Evolutionary conservation across 1,139 yeast genomes (phyloP), one percentile per base, ranked within the genome.

Genomic region (Pichia sorboxylosa): DNA sequence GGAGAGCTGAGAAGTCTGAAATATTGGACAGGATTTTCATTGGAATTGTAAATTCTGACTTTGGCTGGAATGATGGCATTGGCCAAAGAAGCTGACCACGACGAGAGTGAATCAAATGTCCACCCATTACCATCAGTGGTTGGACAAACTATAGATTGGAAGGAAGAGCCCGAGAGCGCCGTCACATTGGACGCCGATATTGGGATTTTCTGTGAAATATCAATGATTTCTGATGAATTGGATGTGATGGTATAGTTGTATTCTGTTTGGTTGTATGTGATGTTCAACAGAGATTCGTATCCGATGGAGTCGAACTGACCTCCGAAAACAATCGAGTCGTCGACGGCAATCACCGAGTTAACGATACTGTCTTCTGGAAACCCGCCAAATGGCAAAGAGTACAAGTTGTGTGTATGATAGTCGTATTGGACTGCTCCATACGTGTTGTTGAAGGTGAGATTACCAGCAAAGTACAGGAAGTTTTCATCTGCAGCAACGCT

Each of bases 1-100:
- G 97, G 97, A 36, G 69, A 62, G 0, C 95, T 74, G 32, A 80
- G 61, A 15, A 90, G 62, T 47, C 96, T 66, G 54, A 85, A 87
- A 6, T 66, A 44, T 37, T 75, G 65, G 4, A 82, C 71, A 8
- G 81, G 78, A 29, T 62, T 58, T 32, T 64, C 60, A 24, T 63
- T 63, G 6, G 63, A 61, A 41, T 83, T 73, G 51, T 73, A 81
- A 6, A 90, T 51, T 38, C 96, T 63, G 13, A 84, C 64, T 44
- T 81, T 79, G 0, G 92, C 73, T 1, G 96, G 95, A 6, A 61
- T 55, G 19, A 78, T 58, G 2, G 65, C 64, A 43, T 59, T 65
- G 2, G 84, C 79, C 37, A 81, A 61, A 17, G 60, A 59, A 1
- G 80, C 80, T 8, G 68, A 60, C 77, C 94, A 74, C 24, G 81